Base-by-base conservation (phyloP, 768 basidiomycete species). In the Lactarius quietus region DNA sequence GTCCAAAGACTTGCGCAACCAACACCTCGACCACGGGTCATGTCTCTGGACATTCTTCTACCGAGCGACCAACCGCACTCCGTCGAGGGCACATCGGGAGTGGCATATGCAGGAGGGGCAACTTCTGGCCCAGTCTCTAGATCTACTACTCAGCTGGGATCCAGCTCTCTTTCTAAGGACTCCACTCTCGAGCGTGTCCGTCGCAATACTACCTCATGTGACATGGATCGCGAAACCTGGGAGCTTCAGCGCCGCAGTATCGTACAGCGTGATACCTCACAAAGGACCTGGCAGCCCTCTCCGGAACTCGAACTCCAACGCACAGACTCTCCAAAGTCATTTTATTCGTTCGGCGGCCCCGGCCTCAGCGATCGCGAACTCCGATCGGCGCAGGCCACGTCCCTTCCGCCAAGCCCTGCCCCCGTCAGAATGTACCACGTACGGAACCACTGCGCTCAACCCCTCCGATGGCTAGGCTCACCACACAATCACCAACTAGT, bases 181-280 rank as follows among this genome's bases (percentile, higher is more conserved):
- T 63, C 63, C 51, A 56, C 54, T 7, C 67, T 68, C 54, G 68
- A 69, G 23, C 62, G 54, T 23, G 60, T 59, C 26, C 69, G 68
- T 35, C 66, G 68, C 23, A 66, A 69, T 36, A 61, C 68, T 5
- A 20, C 23, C 48, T 26, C 36, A 23, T 59, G 62, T 61, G 58
- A 67, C 39, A 61, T 62, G 23, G 63, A 61, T 6, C 65, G 61
- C 33, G 65, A 66, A 29, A 26, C 58, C 8, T 64, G 62, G 61
- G 69, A 68, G 29, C 38, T 54, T 8, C 56, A 39, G n/a, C 68
- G 66, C n/a, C 66, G 67, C 1, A 61, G 67, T n/a, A 70, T 67
- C 51, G 10, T 70, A 33, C 65, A 65, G 57, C 63, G 61, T 26
- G 69, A 70, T 38, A 7, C 9, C 14, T 41, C 67, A 7, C 38